A percentile compares a stretch with the other conserved stretches of the same genome.
Evolutionary conservation across 495 filamentous ascomycete genomes (phyloP).

Genomic region (Parmelia sp.): DNA sequence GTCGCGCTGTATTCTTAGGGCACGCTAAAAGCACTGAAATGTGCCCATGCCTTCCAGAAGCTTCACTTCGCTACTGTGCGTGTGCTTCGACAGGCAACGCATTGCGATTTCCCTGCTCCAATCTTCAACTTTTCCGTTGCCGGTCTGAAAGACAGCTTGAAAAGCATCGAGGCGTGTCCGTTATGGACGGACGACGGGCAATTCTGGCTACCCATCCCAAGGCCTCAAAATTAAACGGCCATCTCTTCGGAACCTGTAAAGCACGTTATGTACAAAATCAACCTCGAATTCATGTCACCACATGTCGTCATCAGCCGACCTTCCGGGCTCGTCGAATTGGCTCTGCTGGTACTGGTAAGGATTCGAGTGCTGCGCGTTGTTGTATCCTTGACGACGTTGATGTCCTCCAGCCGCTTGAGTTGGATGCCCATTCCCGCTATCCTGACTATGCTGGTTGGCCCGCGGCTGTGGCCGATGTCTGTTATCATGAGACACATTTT

Average conservation of each 20-base stretch:
- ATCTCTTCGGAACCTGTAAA: background rate
- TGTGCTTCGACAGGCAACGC: background rate
- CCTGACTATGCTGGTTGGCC: slow-evolving; percentile 36
- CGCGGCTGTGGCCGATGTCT: slow-evolving; percentile 48
- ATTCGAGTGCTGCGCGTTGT: slow-evolving; percentile 20
- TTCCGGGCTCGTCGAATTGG: slow-evolving; percentile 45
- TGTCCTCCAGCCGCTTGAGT: slow-evolving; percentile 41
- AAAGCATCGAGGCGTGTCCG: background rate
- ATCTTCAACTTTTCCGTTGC: background rate
- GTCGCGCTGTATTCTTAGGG: background rate
- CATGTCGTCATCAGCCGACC: slow-evolving; percentile 50
- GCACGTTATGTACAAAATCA: background rate
- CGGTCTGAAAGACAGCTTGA: background rate
- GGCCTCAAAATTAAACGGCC: background rate
- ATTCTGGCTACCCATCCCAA: background rate
- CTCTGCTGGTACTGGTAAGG: slow-evolving; percentile 41
- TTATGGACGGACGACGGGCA: background rate
- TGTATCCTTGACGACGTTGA: slow-evolving; percentile 27
- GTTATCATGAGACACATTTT: slow-evolving; percentile 36
- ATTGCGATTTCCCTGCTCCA: background rate
- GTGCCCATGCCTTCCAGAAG: background rate
- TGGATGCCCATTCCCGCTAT: slow-evolving; percentile 43
- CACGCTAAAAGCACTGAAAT: background rate
- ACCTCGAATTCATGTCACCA: slow-evolving; percentile 35
- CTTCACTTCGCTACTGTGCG: background rate